Evolutionary conservation across 192 early-diverging fungal species (phyloP).

Genomic region (Coemansia sp.): DNA sequence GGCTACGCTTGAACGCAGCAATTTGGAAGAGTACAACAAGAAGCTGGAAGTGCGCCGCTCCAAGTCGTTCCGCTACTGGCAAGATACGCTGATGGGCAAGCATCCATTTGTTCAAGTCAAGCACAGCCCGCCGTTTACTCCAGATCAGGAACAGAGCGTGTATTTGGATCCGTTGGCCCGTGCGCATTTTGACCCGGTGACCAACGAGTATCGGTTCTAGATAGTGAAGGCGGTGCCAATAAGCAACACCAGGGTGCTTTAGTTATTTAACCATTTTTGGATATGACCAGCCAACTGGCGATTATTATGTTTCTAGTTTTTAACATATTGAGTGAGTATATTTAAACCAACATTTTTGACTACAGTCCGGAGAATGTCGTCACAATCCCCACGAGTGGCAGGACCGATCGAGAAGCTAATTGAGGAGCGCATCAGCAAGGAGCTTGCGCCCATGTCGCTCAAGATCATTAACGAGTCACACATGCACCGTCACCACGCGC

Average conservation of each 20-base stretch:
- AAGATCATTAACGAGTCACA: conserved; percentile 78
- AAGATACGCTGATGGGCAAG: conserved; percentile 32
- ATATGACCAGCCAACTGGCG: too few relatives aligned
- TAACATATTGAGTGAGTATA: neutral
- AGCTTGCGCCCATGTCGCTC: conserved; percentile 59
- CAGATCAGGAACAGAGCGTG: conserved; percentile 21
- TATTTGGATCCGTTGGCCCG: conserved; percentile 21
- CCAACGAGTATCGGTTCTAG: conserved; percentile 17
- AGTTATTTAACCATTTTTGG: too few relatives aligned
- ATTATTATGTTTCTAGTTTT: neutral
- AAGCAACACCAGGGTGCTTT: neutral
- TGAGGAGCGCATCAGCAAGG: conserved; percentile 30
- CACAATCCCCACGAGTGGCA: neutral
- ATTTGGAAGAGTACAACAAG: conserved; percentile 19
- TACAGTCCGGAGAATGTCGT: neutral
- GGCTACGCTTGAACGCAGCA: conserved; percentile 17
- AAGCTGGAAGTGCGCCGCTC: conserved; percentile 7
- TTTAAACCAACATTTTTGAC: neutral
- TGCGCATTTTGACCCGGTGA: conserved; percentile 11
- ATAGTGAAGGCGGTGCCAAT: neutral
- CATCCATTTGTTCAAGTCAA: conserved; percentile 39
- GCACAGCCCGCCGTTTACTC: conserved; percentile 15
- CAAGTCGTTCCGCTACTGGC: conserved; percentile 21
- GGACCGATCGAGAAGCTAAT: conserved; percentile 24
- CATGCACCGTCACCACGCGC: conserved; percentile 78